Evolutionary conservation across 495 filamentous ascomycete species (phyloP).

Genomic region (Xylaria cubensis): DNA sequence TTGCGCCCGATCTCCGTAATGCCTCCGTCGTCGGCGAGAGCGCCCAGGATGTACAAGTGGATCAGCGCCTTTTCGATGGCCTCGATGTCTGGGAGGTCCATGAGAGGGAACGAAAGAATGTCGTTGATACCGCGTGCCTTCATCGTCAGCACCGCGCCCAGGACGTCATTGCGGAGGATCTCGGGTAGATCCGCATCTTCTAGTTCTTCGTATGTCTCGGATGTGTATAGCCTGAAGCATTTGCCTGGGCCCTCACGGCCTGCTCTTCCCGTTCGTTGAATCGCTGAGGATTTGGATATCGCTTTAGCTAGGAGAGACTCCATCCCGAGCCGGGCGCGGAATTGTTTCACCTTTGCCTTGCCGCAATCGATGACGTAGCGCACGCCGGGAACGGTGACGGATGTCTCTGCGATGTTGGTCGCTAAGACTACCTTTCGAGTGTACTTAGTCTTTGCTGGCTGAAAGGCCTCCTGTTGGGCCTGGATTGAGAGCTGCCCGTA

Average conservation of each 20-base stretch:
- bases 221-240: conserved; percentile 90
- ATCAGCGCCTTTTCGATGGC: conserved; percentile 83
- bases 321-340: conserved; percentile 80
- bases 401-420: conserved; percentile 98
- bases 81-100: conserved; percentile 80
- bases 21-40: conserved; percentile 71
- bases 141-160: conserved; percentile 87
- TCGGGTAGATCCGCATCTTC: conserved; percentile 82
- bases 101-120: conserved; percentile 81
- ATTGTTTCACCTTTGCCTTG: conserved; percentile 93
- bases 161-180: conserved; percentile 87
- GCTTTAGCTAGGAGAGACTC: conserved; percentile 91
- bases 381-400: conserved; percentile 93
- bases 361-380: conserved; percentile 91
- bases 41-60: conserved; percentile 77
- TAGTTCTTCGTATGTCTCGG: conserved; percentile 73
- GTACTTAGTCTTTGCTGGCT: conserved; percentile 69
- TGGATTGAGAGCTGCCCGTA: conserved; percentile 64
- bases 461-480: conserved; percentile 86
- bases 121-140: conserved; percentile 89
- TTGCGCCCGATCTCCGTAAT: conserved; percentile 78
- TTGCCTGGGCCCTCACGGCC: conserved; percentile 90
- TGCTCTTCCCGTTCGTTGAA: conserved; percentile 90
- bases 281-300: conserved; percentile 91
- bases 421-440: conserved; percentile 90